phyloP scores from a whole-genome alignment of 495 filamentous ascomycete genomes.

The Neurospora sp. region DNA sequence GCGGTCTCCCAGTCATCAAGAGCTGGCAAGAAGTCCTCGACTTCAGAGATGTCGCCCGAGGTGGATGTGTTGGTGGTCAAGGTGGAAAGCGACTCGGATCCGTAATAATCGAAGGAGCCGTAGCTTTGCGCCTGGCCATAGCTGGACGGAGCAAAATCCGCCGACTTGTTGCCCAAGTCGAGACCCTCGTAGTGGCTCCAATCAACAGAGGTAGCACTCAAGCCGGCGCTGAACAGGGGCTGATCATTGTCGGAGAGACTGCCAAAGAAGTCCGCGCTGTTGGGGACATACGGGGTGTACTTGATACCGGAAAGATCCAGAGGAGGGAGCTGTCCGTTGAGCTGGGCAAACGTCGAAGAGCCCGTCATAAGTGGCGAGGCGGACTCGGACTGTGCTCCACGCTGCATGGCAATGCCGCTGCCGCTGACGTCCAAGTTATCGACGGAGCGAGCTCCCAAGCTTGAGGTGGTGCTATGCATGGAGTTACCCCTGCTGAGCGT shows the following conservation, averaged over 20 bases:
- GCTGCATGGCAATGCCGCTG: slow-evolving; percentile 19
- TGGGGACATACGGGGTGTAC: slow-evolving; percentile 45
- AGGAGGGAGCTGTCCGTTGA: slow-evolving; percentile 52
- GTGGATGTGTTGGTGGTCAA: slow-evolving; percentile 53
- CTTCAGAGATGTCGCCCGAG: slow-evolving; percentile 67
- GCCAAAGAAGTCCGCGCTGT: slow-evolving; percentile 41
- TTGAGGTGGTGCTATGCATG: slow-evolving; percentile 44
- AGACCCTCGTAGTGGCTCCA: slow-evolving; percentile 64
- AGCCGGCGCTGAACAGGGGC: slow-evolving; percentile 55
- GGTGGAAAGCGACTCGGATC: slow-evolving; percentile 41
- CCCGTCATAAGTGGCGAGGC: slow-evolving; percentile 55
- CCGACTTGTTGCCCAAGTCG: slow-evolving; percentile 37
- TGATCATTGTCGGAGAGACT: slow-evolving; percentile 51
- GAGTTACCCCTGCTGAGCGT: slow-evolving; percentile 65
- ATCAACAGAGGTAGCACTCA: slow-evolving; percentile 55
- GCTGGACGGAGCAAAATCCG: slow-evolving; percentile 49
- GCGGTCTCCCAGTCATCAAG: slow-evolving; percentile 45
- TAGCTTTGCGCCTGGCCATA: slow-evolving; percentile 65
- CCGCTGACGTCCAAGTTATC: slow-evolving; percentile 43
- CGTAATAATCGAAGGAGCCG: slow-evolving; percentile 53
- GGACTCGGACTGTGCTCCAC: slow-evolving; percentile 57
- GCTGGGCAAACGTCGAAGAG: slow-evolving; percentile 46
- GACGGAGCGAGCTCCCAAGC: slow-evolving; percentile 54
- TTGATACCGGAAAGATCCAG: slow-evolving; percentile 49
- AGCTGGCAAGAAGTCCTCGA: slow-evolving; percentile 52